Evolutionary conservation across 83 land plant genomes (phyloP).

Genomic region (Diphasiastrum complanatum): DNA sequence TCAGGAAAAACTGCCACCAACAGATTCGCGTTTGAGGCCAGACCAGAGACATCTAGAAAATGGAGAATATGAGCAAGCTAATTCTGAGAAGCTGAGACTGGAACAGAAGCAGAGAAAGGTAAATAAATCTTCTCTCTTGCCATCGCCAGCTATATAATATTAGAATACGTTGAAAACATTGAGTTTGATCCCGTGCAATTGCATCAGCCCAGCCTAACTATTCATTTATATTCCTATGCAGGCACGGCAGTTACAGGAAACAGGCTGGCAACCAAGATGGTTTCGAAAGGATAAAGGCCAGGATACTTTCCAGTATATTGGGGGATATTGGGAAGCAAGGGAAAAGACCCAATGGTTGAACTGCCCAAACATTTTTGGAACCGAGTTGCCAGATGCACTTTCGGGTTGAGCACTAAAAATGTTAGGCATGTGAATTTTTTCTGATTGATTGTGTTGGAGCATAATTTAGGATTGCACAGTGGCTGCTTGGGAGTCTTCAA

Average conservation of each 20-base stretch:
- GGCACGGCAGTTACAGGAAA: conserved; percentile 72
- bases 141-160: background rate
- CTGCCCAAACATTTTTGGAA: conserved; percentile 59
- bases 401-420: no score
- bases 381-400: no score
- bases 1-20: conserved; percentile 68
- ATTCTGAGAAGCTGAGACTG: conserved; percentile 72
- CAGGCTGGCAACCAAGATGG: conserved; percentile 78
- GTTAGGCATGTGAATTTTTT: no score
- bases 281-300: conserved; percentile 44
- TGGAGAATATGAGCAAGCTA: conserved; percentile 88
- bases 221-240: conserved; percentile 15
- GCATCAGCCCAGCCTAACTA: background rate
- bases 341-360: conserved; percentile 48
- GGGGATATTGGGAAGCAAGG: conserved; percentile 73
- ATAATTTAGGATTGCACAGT: no score
- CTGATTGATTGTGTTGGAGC: no score
- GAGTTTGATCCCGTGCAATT: background rate
- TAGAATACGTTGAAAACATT: background rate
- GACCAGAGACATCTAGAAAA: conserved; percentile 81
- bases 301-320: conserved; percentile 46
- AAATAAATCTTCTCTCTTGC: background rate
- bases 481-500: no score
- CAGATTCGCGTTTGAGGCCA: conserved; percentile 82
- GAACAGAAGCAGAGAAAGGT: conserved; percentile 89